Conservation (phyloP, 2,329 filamentous ascomycete species). For the Penicillium sp. region DNA sequence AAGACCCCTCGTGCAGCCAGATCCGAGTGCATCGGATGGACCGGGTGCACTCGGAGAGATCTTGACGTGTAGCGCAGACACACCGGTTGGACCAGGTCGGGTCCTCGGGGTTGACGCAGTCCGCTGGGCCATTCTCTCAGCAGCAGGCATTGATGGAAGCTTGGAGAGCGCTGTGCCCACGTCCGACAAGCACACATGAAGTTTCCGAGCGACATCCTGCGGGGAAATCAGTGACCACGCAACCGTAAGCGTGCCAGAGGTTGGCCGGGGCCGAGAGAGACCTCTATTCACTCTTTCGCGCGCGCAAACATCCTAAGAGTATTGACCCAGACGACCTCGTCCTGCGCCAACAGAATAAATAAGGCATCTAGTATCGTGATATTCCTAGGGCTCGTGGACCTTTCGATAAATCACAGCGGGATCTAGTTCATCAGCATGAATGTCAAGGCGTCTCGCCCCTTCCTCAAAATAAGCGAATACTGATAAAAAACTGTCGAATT, state of each 20-base stretch:
- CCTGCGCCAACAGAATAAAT: no score
- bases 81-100: slow-evolving; percentile 40
- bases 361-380: no score
- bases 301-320: no score
- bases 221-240: background rate
- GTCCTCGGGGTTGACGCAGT: slow-evolving; percentile 57
- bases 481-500: background rate
- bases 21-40: slow-evolving; percentile 32
- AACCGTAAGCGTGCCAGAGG: no score
- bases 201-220: background rate
- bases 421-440: no score
- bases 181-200: background rate
- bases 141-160: slow-evolving; percentile 50
- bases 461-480: background rate
- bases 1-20: slow-evolving; percentile 39
- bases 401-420: no score
- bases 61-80: slow-evolving; percentile 53
- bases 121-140: slow-evolving; percentile 58
- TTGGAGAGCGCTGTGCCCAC: slow-evolving; percentile 17
- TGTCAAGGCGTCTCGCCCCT: no score
- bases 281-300: no score
- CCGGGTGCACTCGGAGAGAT: slow-evolving; percentile 52
- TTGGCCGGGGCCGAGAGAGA: no score
- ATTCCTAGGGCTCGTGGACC: no score
- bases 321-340: no score